Base-by-base conservation (phyloP, 73 alveolate species). In the Durusdinium trenchii region DNA sequence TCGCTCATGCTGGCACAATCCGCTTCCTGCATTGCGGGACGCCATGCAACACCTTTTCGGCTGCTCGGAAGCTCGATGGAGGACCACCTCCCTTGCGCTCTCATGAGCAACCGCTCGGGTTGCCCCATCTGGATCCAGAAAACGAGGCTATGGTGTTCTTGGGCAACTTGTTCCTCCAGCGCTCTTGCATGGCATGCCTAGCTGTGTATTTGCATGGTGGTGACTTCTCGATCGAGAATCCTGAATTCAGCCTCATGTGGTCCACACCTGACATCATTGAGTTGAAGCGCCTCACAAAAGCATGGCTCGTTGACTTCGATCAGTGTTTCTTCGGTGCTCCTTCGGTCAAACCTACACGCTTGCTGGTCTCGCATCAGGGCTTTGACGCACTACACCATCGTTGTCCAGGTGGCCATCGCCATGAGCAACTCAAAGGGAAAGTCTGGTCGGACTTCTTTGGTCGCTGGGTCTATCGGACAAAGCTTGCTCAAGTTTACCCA, bases 81-180 rank as follows among this genome's bases (percentile, higher is more conserved):
- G 91, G 69, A 0, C 91, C 91, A 3, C 91, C 69, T 16, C 91
- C 91, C 1, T 12, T 79, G 43, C 91, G 91, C 14, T 79, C 91
- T 3, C 0, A 1, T 10, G 69, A 6, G 30, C 0, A 6, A 45
- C 91, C 91, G 6, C 18, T 46, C 30, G 91, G 69, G 2, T 35
- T 79, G 4, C 47, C 62, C 43, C 28, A 14, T 0, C 91, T 79
- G 40, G 3, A 1, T 20, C 9, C 40, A 20, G 10, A 16, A 2
- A n/a, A 10, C 4, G 43, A 46, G 67, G 69, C 47, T 1, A 32
- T 6, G 28, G 57, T 42, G 1, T 12, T 6, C 23, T 12, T 0
- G 45, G 91, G 69, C 26, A 79, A 79, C 46, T 18, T 6, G 67
- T 32, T 79, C 45, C 26, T 79, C 10, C 16, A 2, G 26, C 36